A percentile compares a stretch with the other conserved stretches of the same genome.
Conservation (phyloP, 2,329 filamentous ascomycete genomes). For the Phialophora chinensis region DNA sequence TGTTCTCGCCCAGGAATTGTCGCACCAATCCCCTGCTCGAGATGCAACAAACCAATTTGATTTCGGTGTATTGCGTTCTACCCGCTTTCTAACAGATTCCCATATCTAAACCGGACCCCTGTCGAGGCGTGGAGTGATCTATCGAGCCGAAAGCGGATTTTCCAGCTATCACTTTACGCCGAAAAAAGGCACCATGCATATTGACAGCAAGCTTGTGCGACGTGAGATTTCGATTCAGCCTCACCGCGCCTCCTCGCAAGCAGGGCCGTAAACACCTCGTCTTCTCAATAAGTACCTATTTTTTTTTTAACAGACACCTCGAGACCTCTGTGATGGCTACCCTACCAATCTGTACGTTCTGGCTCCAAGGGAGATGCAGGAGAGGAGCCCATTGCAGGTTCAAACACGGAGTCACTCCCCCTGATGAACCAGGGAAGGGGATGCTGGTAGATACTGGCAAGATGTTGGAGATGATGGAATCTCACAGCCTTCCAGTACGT, state of each 20-base stretch:
- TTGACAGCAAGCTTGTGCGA: background rate
- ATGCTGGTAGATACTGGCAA: background rate
- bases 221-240: background rate
- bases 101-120: too few species aligned
- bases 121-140: too few species aligned
- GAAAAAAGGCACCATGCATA: background rate
- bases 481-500: background rate
- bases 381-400: background rate
- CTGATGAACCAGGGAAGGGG: background rate
- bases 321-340: background rate
- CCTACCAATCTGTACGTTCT: background rate
- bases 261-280: background rate
- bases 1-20: too few species aligned
- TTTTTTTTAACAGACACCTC: background rate
- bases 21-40: too few species aligned
- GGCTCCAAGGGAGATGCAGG: slow-evolving; percentile 3
- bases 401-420: background rate
- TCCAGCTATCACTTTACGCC: too few species aligned
- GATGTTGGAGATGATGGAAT: background rate
- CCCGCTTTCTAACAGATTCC: too few species aligned
- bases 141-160: too few species aligned
- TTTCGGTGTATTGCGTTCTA: too few species aligned
- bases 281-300: background rate
- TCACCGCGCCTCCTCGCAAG: background rate
- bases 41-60: too few species aligned